Conservation (phyloP, 2,329 filamentous ascomycete genomes). For the Fusarium brevicatenulatum region DNA sequence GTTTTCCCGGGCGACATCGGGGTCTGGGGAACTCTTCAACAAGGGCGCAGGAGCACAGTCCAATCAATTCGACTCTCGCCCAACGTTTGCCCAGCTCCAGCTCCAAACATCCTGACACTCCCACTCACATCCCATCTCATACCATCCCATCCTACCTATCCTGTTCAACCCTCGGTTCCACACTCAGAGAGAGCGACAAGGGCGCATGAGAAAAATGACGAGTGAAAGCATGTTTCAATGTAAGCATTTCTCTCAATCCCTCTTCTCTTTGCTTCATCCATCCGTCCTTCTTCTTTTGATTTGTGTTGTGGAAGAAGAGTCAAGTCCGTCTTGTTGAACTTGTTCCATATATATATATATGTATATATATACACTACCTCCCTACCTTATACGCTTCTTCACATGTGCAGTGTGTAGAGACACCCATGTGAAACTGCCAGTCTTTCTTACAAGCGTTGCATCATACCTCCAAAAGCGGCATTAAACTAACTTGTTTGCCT, state of each 20-base stretch:
- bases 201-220: slow-evolving; percentile 41
- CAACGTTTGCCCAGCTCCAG: slow-evolving; percentile 37
- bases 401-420: slow-evolving; percentile 8
- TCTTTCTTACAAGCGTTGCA: slow-evolving; percentile 8
- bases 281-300: slow-evolving; percentile 21
- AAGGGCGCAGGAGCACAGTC: slow-evolving; percentile 27
- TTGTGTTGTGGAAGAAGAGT: slow-evolving; percentile 16
- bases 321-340: slow-evolving; percentile 1
- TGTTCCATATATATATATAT: slow-evolving; percentile 8
- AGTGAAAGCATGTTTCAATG: slow-evolving; percentile 42
- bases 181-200: slow-evolving; percentile 39
- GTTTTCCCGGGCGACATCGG: slow-evolving; percentile 24
- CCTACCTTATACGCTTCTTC: slow-evolving; percentile 5
- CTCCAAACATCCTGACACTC: slow-evolving; percentile 35
- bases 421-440: slow-evolving; percentile 21
- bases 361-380: neutral
- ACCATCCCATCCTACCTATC: slow-evolving; percentile 3
- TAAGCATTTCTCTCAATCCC: slow-evolving; percentile 32
- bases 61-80: slow-evolving; percentile 36
- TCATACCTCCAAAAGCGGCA: slow-evolving; percentile 17
- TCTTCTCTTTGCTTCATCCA: slow-evolving; percentile 23
- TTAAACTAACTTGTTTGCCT: slow-evolving; percentile 62
- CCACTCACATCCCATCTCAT: slow-evolving; percentile 4
- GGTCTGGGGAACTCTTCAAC: slow-evolving; percentile 27
- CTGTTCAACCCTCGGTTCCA: slow-evolving; percentile 35